Conservation (phyloP, 1,284 basidiomycete species). For the Naganishia cerealis region DNA sequence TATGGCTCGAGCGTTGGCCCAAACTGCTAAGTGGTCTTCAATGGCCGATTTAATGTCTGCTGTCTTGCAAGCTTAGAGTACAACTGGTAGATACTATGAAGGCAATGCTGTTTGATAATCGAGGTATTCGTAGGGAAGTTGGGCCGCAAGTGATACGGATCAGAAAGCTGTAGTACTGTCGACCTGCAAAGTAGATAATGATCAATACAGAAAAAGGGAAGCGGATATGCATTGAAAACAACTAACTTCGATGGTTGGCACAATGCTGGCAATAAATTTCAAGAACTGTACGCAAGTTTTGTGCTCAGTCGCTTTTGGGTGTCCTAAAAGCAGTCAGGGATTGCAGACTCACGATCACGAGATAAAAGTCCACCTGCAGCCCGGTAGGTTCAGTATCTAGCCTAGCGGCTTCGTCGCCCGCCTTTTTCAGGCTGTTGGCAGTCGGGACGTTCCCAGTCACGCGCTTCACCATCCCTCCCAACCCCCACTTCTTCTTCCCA, state of each 20-base stretch:
- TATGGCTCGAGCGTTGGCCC: too few species aligned
- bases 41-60: too few species aligned
- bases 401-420: slow-evolving; percentile 42
- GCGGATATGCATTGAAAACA: background rate
- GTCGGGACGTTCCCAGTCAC: slow-evolving; percentile 59
- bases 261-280: slow-evolving; percentile 80
- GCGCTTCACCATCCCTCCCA: slow-evolving; percentile 66
- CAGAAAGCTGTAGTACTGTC: slow-evolving; percentile 83
- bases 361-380: slow-evolving; percentile 90
- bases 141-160: background rate
- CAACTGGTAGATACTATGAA: background rate
- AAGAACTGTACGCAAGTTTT: slow-evolving; percentile 62
- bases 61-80: background rate
- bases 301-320: background rate
- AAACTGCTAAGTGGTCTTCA: background rate
- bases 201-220: background rate
- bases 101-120: too few species aligned
- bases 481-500: slow-evolving; percentile 76
- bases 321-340: slow-evolving; percentile 6
- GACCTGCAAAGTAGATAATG: slow-evolving; percentile 53
- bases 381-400: slow-evolving; percentile 76
- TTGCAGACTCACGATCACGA: slow-evolving; percentile 66
- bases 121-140: background rate
- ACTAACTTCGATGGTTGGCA: slow-evolving; percentile 78
- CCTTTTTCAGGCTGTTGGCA: slow-evolving; percentile 21